Base-by-base conservation (phyloP, 108 stramenopile species). In the Nitzschia palea region DNA sequence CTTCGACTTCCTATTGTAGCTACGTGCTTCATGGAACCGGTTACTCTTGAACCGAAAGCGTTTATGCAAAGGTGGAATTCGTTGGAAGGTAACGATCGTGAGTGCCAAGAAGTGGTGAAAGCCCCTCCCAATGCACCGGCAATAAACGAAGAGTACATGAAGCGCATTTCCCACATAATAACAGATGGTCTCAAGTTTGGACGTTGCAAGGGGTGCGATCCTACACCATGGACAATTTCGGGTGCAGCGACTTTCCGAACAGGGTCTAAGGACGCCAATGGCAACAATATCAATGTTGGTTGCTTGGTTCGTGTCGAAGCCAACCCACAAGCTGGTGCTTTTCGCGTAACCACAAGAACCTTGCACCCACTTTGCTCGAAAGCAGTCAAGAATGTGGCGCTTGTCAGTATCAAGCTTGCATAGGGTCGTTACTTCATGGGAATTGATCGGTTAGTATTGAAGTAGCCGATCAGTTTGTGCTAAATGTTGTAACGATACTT, bases 1-100 rank as follows among this genome's bases (percentile, higher is more conserved):
- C 68, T 96, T 31, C 88, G 89, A 20, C 79, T 96, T 29, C 95
- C 95, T 14, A 87, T 96, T 62, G 91, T 94, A n/a, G 90, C 91
- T 12, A 96, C 91, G 9, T 94, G 88, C 55, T 96, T 94, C 73
- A 90, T 90, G 89, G 92, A 94, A 65, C 92, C 93, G 10, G 90
- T 96, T 29, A 87, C 85, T 40, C 75, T 91, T 12, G 90, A 91
- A 42, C 79, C 89, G 27, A 84, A 60, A 31, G 89, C 90, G 1
- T 96, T 93, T 64, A 93, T 96, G 91, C 87, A 89, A 44, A 71
- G 95, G 74, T 96, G 95, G 93, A 91, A 85, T 71, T 88, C 88
- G 70, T 67, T 96, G 26, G 93, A 94, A 62, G 90, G 91, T 5
- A 86, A 91, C 67, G 89, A 94, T 34, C 73, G 93, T 36, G 93